Base-by-base conservation (phyloP, 1,139 yeast genomes). In the Suhomyces chickasaworum region DNA sequence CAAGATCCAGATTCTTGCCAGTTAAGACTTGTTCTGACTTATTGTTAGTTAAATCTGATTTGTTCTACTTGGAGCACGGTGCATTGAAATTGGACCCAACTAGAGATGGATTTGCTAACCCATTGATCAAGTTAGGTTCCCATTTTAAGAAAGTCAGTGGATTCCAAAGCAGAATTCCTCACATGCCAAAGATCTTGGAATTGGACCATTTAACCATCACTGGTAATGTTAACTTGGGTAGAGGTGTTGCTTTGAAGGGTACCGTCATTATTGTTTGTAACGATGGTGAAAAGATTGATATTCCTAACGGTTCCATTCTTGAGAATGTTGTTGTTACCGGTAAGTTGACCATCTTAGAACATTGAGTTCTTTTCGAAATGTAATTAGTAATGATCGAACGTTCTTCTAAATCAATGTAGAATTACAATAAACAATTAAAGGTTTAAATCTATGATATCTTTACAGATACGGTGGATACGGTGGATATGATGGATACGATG, bases 301-400 rank as follows among this genome's bases (percentile, higher is more conserved):
- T 93, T 75, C 99, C 99, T 59, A 91, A 93, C 64, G 99, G 99
- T 37, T 80, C 96, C 22, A 80, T 90, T 47, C 80, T 93, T 61
- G 99, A 93, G 70, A 93, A 93, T 62, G 98, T 91, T 45, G 99
- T 93, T 56, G 90, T 93, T 60, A 93, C 99, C 49, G 99, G 99
- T 68, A 89, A 89, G 74, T 81, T 93, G 72, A 89, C 96, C 61
- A 91, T 93, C 58, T 81, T 93, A 63, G 99, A 93, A 75, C 99
- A 93, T 71, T 93, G 71, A 60, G 27, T 15, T 9, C 29, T 21
- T 16, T 17, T 16, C 23, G 10, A 12, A 22, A 29, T 30, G 23
- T 38, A 29, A 38, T 30, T 38, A 30, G 35, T 38, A 18, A 38
- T 38, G 41, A 35, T 35, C 38, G 12, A 29, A 29, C 31, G 31